Base-by-base conservation (phyloP, 306 rosid species). In the Gleditsia sinensis region DNA sequence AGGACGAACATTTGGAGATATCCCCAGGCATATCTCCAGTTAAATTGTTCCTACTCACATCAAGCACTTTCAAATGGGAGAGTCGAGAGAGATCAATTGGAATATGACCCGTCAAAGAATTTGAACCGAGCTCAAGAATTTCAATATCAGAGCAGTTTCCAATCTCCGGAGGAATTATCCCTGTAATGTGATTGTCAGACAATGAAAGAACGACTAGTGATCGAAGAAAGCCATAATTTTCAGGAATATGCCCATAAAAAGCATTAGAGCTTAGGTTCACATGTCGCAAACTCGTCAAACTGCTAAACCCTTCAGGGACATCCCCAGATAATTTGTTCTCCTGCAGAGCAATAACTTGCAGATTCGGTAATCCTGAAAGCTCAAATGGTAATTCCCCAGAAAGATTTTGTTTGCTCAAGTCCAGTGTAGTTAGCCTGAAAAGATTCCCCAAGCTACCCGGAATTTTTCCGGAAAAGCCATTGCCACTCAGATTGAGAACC, bases 221-320 rank as follows among this genome's bases (percentile, higher is more conserved):
- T 65, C 86, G 84, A 34, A 91, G 96, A 85, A 88, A 93, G 13
- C 97, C 98, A 71, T 89, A 93, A 70, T 86, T 91, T 56, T 85
- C 86, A 14, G 98, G 94, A 72, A 93, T 85, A 24, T 81, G 81
- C 60, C 96, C 97, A 42, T 92, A 80, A 55, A 93, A 91, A 6
- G 76, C 75, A 81, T 93, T 93, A 28, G 88, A 83, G 40, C 97
- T 93, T 28, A 93, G 93, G 33, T 93, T 93, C 82, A 93, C 68
- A 65, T 78, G 74, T 27, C 81, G 80, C 82, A 93, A 77, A 76
- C 94, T 84, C 91, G 73, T 75, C 87, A 91, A 85, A 77, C 97
- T 93, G 84, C 98, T 93, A 67, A 93, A 93, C 23, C 98, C 98
- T 77, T 93, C 97, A 55, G 97, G 98, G 8, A 93, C 90, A 42